Evolutionary conservation across 352 stramenopile genomes (phyloP).

Genomic region (Globisporangium emineosum): DNA sequence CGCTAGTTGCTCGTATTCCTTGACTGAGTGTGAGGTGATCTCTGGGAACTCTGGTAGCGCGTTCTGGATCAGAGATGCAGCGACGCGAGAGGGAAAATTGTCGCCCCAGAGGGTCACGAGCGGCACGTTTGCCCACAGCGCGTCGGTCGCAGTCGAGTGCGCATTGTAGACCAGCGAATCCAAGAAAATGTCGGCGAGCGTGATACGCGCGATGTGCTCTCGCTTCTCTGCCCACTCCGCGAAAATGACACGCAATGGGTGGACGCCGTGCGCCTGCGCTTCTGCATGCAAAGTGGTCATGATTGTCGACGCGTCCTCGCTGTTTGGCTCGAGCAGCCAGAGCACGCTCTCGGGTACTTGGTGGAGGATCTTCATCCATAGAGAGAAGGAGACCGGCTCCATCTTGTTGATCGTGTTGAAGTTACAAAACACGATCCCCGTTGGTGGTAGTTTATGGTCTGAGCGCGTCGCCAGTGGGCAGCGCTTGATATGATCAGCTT

Average conservation of each 20-base stretch:
- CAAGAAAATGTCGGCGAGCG: slow-evolving; percentile 90
- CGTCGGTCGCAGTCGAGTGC: slow-evolving; percentile 93
- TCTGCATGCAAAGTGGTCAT: slow-evolving; percentile 44
- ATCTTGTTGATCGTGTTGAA: slow-evolving; percentile 96
- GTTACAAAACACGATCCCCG: slow-evolving; percentile 80
- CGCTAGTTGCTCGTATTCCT: slow-evolving; percentile 68
- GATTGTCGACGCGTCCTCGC: slow-evolving; percentile 23
- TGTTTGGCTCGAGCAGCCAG: slow-evolving; percentile 71
- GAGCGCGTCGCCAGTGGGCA: slow-evolving; percentile 25
- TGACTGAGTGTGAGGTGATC: slow-evolving; percentile 47
- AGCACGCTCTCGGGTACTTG: slow-evolving; percentile 82
- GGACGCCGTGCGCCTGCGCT: slow-evolving; percentile 63
- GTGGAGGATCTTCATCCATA: slow-evolving; percentile 88
- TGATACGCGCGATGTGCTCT: slow-evolving; percentile 79
- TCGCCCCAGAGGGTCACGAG: slow-evolving; percentile 86
- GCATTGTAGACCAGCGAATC: slow-evolving; percentile 95
- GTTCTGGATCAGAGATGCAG: slow-evolving; percentile 51
- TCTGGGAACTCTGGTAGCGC: slow-evolving; percentile 23
- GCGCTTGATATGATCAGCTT: too few relatives aligned
- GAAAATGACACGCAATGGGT: slow-evolving; percentile 67
- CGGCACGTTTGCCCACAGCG: slow-evolving; percentile 85
- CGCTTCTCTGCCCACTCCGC: slow-evolving; percentile 50
- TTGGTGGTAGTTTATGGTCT: slow-evolving; percentile 25
- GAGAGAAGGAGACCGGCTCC: slow-evolving; percentile 79
- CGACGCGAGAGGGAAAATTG: slow-evolving; percentile 70